phyloP scores from a whole-genome alignment of 2,329 filamentous ascomycete genomes.

The Byssothecium circinans region DNA sequence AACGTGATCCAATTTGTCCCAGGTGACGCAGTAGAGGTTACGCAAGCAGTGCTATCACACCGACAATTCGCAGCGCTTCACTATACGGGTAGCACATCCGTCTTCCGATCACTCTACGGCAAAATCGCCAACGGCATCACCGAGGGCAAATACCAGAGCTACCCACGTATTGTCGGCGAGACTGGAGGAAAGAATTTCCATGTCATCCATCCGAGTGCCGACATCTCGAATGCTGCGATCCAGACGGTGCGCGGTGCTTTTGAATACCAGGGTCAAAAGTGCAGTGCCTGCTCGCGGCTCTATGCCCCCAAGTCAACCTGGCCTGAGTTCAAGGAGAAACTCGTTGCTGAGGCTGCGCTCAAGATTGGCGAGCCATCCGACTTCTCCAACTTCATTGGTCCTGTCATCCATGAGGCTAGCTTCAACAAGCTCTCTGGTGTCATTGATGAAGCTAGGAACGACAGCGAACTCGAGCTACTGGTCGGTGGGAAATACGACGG shows the following conservation, averaged over 20 bases:
- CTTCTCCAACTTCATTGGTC: slow-evolving; percentile 79
- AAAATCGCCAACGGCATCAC: slow-evolving; percentile 81
- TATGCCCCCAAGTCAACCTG: slow-evolving; percentile 78
- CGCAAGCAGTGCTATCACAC: slow-evolving; percentile 73
- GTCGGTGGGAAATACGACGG: slow-evolving; percentile 77
- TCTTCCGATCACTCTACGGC: slow-evolving; percentile 87
- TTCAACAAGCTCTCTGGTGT: slow-evolving; percentile 78
- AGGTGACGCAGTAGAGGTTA: slow-evolving; percentile 82
- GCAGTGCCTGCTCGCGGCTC: slow-evolving; percentile 77
- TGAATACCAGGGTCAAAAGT: slow-evolving; percentile 91
- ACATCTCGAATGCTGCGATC: slow-evolving; percentile 75
- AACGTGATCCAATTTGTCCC: slow-evolving; percentile 94
- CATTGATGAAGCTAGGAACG: slow-evolving; percentile 78
- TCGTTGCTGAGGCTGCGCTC: slow-evolving; percentile 70
- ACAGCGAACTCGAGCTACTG: slow-evolving; percentile 71
- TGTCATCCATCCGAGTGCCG: slow-evolving; percentile 74
- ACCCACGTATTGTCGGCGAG: slow-evolving; percentile 87
- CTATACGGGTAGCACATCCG: slow-evolving; percentile 89
- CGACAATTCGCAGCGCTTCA: slow-evolving; percentile 86
- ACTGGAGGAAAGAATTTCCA: slow-evolving; percentile 96
- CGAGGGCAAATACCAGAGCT: slow-evolving; percentile 78
- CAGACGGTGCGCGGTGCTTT: slow-evolving; percentile 86
- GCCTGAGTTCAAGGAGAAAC: slow-evolving; percentile 67
- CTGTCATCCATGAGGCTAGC: slow-evolving; percentile 78
- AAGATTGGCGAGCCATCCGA: slow-evolving; percentile 71